These are phyloP conservation scores for Arthrobotrys conoides DNA, from an alignment of 2,329 filamentous ascomycete species.

Conservation along the genomic window DNA sequence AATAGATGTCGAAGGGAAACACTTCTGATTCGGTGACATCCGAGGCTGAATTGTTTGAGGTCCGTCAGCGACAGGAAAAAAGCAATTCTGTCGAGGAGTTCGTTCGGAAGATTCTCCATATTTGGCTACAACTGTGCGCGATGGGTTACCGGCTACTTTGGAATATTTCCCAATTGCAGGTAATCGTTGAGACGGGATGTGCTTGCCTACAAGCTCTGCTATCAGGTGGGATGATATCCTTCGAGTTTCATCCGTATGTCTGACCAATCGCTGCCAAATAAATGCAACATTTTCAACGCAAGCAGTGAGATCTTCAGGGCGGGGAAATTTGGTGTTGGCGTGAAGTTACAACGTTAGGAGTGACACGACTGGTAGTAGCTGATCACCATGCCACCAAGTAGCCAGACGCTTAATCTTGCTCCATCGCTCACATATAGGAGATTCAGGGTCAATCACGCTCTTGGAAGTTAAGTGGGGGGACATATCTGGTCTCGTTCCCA, in stretches of 20 bases:
- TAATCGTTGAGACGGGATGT: neutral
- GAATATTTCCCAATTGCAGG: neutral
- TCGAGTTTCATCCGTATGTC: neutral
- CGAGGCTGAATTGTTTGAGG: conserved; percentile 7
- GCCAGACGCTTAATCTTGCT: too few species aligned
- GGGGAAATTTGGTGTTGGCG: neutral
- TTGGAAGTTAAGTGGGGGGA: too few species aligned
- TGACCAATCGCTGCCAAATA: neutral
- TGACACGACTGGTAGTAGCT: too few species aligned
- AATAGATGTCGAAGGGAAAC: conserved; percentile 26
- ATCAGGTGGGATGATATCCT: neutral
- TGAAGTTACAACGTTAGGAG: too few species aligned
- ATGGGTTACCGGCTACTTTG: neutral
- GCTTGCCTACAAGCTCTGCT: neutral
- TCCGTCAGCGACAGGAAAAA: neutral
- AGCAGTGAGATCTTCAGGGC: neutral
- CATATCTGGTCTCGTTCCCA: too few species aligned
- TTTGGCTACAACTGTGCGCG: neutral
- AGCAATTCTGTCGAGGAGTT: conserved; percentile 31
- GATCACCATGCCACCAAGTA: too few species aligned
- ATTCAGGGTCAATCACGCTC: too few species aligned
- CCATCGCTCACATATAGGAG: too few species aligned
- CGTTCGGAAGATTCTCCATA: conserved; percentile 39
- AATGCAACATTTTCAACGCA: conserved; percentile 6
- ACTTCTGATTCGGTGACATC: conserved; percentile 5